Conservation (phyloP, 176 grass and related monocot species). For the Phyllostachys edulis region DNA sequence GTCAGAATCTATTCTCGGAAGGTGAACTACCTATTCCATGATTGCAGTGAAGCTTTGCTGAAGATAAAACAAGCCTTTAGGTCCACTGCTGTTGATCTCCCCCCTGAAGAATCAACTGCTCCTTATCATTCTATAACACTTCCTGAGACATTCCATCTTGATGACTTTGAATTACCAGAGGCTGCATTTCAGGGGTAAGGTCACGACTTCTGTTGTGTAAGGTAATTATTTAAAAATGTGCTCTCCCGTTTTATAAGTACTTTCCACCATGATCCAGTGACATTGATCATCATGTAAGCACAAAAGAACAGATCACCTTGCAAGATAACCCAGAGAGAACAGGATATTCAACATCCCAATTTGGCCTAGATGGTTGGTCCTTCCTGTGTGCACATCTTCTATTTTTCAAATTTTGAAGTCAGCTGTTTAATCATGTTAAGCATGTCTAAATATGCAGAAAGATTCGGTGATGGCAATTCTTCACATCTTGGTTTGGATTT, state of each 20-base stretch:
- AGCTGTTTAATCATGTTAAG: conserved; percentile 35
- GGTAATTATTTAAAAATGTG: conserved; percentile 19
- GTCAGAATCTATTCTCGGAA: conserved; percentile 99
- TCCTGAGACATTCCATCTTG: conserved; percentile 98
- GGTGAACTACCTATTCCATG: conserved; percentile 99
- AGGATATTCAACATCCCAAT: conserved; percentile 74
- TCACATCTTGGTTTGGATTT: conserved; percentile 96
- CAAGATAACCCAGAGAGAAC: conserved; percentile 91
- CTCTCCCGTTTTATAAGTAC: conserved; percentile 22
- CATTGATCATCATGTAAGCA: conserved; percentile 87
- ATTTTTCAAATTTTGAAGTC: background rate
- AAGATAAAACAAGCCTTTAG: conserved; percentile 99
- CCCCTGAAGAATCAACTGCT: conserved; percentile 97
- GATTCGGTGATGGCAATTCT: conserved; percentile 97
- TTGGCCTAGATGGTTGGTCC: conserved; percentile 96
- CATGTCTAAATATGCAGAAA: conserved; percentile 59
- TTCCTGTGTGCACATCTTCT: conserved; percentile 31
- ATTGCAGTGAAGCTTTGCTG: conserved; percentile 95
- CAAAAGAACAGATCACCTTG: conserved; percentile 98
- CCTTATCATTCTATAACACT: conserved; percentile 99
- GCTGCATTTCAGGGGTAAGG: conserved; percentile 82
- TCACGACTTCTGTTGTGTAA: background rate
- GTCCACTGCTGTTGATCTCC: conserved; percentile 89
- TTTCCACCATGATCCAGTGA: conserved; percentile 53
- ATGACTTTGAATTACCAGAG: conserved; percentile 99